phyloP scores from a whole-genome alignment of 2,329 filamentous ascomycete genomes.

The Monosporascus sp. region DNA sequence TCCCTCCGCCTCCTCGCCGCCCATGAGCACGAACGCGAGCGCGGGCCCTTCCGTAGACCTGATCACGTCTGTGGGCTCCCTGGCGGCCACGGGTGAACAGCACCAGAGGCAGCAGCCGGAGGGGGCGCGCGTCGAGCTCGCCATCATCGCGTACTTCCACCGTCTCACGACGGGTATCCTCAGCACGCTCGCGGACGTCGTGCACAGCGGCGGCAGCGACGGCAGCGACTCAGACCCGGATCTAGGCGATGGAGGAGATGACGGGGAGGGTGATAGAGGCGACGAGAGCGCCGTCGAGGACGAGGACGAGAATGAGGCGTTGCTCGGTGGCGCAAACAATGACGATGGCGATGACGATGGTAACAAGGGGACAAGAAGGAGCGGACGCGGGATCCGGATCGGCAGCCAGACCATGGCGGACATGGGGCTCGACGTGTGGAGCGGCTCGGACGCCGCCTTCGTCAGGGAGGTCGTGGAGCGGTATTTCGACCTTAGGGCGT shows the following conservation, averaged over 20 bases:
- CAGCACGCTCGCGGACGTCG: conserved; percentile 55
- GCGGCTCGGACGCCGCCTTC: conserved; percentile 63
- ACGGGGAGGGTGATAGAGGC: conserved; percentile 31
- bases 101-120: conserved; percentile 26
- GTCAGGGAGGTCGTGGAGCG: conserved; percentile 54
- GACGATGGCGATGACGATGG: conserved; percentile 18
- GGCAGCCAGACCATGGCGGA: conserved; percentile 59
- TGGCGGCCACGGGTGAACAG: conserved; percentile 13
- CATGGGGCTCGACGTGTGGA: conserved; percentile 79
- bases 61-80: conserved; percentile 40
- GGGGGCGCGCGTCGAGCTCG: conserved; percentile 56
- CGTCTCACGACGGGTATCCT: conserved; percentile 65
- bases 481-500: conserved; percentile 62
- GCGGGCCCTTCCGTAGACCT: conserved; percentile 24
- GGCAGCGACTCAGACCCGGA: conserved; percentile 38
- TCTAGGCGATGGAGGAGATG: conserved; percentile 29
- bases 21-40: conserved; percentile 23
- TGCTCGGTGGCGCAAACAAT: conserved; percentile 12
- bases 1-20: conserved; percentile 9
- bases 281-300: conserved; percentile 19
- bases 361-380: conserved; percentile 19
- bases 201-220: conserved; percentile 34
- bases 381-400: conserved; percentile 45
- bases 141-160: conserved; percentile 77
- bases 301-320: conserved; percentile 16